Evolutionary conservation across 1,284 basidiomycete genomes (phyloP), one percentile per base, ranked within the genome.

Genomic region (Tremellales sp.): DNA sequence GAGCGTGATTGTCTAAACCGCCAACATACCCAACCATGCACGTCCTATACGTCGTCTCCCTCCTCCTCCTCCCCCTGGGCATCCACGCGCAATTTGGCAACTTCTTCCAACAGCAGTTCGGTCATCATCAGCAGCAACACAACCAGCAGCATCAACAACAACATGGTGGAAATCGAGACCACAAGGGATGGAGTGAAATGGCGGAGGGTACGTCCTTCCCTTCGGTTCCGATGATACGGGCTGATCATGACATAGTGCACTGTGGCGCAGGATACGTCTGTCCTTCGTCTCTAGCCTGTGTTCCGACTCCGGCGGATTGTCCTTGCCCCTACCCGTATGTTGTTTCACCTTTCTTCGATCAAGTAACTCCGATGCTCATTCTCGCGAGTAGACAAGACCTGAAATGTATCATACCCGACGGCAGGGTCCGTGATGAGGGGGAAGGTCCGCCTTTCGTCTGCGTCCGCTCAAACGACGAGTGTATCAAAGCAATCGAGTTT

Each of bases 291-390:
- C 50, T 70, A 38, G 60, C 62, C 19, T 71, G 69, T 43, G 67
- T 71, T 1, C 64, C 69, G n/a, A 69, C 67, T 1, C 69, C 69
- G 3, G 65, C 66, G 5, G 67, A 68, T 47, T 71, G 69, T 45
- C 69, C 69, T 13, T 71, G 69, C 50, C 66, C 67, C 5, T 70
- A 71, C 46, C 65, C 67, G 69, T 71, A 42, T 56, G 68, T 61
- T 19, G n/a, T 44, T 18, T n/a, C 9, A 44, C 38, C 31, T 41
- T 32, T 34, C 34, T 33, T 27, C 13, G n/a, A 12, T 38, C 35
- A 13, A 5, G 10, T 31, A 9, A 10, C 5, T 43, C n/a, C 13
- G 22, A 10, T 38, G 22, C 12, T 8, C 46, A 31, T 19, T 9
- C 16, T 14, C 13, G 26, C 33, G 14, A 26, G n/a, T 45, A 71